phyloP scores from a whole-genome alignment of 305 asterid species.

The Monarda citriodora region DNA sequence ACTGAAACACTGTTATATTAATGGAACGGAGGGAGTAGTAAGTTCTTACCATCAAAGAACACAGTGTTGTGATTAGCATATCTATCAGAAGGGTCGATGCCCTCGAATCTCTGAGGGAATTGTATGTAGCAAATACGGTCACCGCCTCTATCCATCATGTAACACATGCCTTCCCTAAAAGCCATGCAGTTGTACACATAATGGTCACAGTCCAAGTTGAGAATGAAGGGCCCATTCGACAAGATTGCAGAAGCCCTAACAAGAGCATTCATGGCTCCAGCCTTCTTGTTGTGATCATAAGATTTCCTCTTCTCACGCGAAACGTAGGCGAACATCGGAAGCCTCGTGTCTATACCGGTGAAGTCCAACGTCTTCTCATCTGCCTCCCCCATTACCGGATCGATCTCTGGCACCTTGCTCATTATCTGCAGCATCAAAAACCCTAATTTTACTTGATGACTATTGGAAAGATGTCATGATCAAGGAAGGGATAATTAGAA shows the following conservation, averaged over 20 bases:
- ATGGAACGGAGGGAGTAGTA: too few relatives aligned
- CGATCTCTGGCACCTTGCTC: conserved; percentile 92
- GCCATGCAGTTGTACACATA: conserved; percentile 85
- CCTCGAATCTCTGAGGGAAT: conserved; percentile 98
- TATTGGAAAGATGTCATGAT: too few relatives aligned
- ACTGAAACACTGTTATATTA: too few relatives aligned
- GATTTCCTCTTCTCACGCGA: conserved; percentile 94
- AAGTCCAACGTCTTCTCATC: conserved; percentile 74
- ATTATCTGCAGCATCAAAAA: conserved; percentile 49
- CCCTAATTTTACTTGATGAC: neutral
- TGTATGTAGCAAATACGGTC: conserved; percentile 96
- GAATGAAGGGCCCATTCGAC: conserved; percentile 92
- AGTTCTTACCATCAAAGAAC: conserved; percentile 84
- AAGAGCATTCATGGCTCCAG: conserved; percentile 97
- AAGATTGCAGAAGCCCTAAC: conserved; percentile 97
- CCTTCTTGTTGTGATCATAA: conserved; percentile 96
- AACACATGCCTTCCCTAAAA: conserved; percentile 88
- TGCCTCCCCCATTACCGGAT: conserved; percentile 78
- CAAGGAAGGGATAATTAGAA: too few relatives aligned
- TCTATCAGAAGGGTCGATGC: conserved; percentile 98
- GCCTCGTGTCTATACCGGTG: conserved; percentile 76
- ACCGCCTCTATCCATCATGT: conserved; percentile 99
- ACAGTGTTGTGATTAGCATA: conserved; percentile 98
- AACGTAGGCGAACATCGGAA: conserved; percentile 95
- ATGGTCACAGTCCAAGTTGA: conserved; percentile 97